Percentiles rank a stretch among this genome's conserved stretches.
Evolutionary conservation across 192 early-diverging fungal species (phyloP).

Genomic region (Lunasporangiospora selenospora): DNA sequence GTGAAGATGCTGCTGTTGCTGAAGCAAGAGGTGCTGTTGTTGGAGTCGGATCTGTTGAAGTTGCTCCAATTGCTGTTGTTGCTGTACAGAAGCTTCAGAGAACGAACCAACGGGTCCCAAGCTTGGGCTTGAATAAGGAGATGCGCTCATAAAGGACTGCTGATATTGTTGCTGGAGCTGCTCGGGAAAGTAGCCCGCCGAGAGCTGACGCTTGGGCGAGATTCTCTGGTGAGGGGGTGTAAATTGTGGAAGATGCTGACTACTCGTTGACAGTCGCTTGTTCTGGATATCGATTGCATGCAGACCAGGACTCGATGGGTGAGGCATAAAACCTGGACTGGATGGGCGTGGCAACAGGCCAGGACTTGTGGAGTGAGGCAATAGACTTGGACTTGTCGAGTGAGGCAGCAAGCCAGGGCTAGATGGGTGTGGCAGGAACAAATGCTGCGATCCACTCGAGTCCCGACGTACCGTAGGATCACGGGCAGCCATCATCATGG

Average conservation of each 20-base stretch:
- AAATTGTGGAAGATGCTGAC: conserved; percentile 5
- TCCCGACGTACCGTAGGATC: conserved; percentile 11
- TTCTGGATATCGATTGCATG: conserved; percentile 12
- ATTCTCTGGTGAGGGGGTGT: conserved; percentile 4
- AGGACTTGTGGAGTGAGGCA: too few species aligned
- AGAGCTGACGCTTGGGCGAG: conserved; percentile 18
- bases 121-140: conserved; percentile 21
- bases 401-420: background rate
- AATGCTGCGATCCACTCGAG: conserved; percentile 27
- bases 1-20: conserved; percentile 26
- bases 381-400: too few species aligned
- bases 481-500: conserved; percentile 4
- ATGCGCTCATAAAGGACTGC: conserved; percentile 9
- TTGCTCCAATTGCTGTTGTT: conserved; percentile 34
- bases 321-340: background rate
- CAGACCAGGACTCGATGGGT: conserved; percentile 18
- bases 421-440: background rate
- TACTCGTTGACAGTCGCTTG: conserved; percentile 29
- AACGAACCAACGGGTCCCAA: background rate
- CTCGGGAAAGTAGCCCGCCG: conserved; percentile 6
- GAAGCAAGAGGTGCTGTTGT: conserved; percentile 20
- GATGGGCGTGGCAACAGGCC: conserved; percentile 1
- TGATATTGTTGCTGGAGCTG: conserved; percentile 6
- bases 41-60: conserved; percentile 32
- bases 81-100: background rate